Evolutionary conservation across 139 green algal genomes (phyloP), one percentile per base, ranked within the genome.

Genomic region (Chlorella sp.): DNA sequence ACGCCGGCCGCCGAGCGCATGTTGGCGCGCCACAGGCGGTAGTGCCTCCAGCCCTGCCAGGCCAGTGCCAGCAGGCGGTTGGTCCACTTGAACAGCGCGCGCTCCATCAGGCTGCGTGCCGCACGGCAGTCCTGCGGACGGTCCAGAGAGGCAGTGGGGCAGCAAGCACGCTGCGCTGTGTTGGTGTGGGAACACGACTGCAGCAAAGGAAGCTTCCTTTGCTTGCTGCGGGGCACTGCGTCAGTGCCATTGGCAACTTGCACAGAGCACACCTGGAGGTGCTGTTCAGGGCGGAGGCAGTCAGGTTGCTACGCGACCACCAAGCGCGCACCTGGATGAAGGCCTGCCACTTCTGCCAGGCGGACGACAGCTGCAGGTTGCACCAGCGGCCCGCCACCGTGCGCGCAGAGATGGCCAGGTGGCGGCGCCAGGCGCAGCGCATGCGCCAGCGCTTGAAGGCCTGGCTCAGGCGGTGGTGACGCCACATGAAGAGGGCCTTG

Each of bases 311-410:
- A n/a, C n/a, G n/a, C n/a, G n/a, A n/a, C n/a, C n/a, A n/a, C n/a
- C n/a, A n/a, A n/a, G n/a, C n/a, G n/a, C n/a, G n/a, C n/a, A 55
- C 42, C 42, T 24, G 10, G 42, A 55, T 17, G 3, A 67, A 5
- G 3, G n/a, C 62, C 5, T 27, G 62, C 62, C 62, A 67, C 62
- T 31, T n/a, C n/a, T 67, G 62, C 62, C 62, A 67, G 62, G 71
- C 71, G 3, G 34, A 27, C 14, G 36, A 33, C n/a, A 70, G n/a
- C 30, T 49, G 23, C 61, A 73, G 31, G 62, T 72, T 73, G 34
- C n/a, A 32, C 77, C 77, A 82, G 35, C 72, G 62, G 23, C 17
- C 2, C 1, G 77, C 77, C 60, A 82, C 72, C 2, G 65, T 71
- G 24, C 36, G 26, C 1, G 27, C 26, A 6, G 35, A 62, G 35